These are phyloP conservation scores for Mollisia scopiformis DNA, from an alignment of 2,329 filamentous ascomycete genomes.

Conservation along the genomic window DNA sequence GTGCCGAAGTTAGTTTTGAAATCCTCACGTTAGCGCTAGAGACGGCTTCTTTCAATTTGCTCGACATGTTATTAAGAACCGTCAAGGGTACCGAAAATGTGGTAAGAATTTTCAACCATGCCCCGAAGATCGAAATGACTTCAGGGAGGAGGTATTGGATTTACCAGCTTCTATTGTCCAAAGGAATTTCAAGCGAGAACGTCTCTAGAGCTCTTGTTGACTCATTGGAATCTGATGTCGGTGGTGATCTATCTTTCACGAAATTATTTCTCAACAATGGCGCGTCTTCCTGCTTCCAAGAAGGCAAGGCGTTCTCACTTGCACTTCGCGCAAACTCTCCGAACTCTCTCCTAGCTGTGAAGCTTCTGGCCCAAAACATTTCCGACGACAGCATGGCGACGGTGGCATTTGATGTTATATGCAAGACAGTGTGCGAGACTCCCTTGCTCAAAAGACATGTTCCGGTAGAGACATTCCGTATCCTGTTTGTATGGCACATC, in stretches of 20 bases:
- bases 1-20: conserved; percentile 4
- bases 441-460: conserved; percentile 3
- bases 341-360: conserved; percentile 7
- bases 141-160: conserved; percentile 7
- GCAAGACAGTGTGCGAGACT: not conserved
- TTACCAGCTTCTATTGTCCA: conserved; percentile 6
- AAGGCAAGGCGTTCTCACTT: conserved; percentile 2
- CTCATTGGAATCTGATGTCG: conserved; percentile 4
- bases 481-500: conserved; percentile 7
- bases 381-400: not conserved
- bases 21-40: not conserved
- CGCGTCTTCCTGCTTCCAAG: conserved; percentile 4
- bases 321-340: conserved; percentile 9
- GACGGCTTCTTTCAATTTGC: not conserved
- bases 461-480: conserved; percentile 4
- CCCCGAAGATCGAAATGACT: conserved; percentile 2
- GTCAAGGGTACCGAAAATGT: not conserved
- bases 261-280: conserved; percentile 12
- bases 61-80: not conserved
- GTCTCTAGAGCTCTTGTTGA: conserved; percentile 10
- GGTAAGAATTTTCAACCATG: conserved; percentile 2
- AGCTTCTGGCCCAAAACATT: conserved; percentile 9
- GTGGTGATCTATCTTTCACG: conserved; percentile 8
- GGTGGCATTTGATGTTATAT: conserved; percentile 6
- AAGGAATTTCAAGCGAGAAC: conserved; percentile 1